A percentile compares a stretch with the other conserved stretches of the same genome.
Conservation (phyloP, 768 basidiomycete genomes). For the Amanita exitialis region DNA sequence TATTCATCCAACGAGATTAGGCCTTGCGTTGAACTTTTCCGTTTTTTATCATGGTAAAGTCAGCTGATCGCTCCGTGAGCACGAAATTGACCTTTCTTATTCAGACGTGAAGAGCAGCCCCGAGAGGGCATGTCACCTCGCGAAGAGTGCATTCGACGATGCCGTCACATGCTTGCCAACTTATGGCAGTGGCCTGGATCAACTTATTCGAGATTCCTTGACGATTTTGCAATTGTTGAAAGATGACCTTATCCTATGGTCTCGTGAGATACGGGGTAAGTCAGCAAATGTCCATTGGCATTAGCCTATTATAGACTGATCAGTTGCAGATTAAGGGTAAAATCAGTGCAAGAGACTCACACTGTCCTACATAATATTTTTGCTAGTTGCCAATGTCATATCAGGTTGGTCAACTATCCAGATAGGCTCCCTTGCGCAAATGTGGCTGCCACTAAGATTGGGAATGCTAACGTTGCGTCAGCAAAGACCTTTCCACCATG, state of each 20-base stretch:
- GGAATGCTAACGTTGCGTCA: conserved; percentile 96
- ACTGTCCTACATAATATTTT: neutral
- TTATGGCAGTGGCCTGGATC: conserved; percentile 25
- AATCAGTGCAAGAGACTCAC: neutral
- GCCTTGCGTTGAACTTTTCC: conserved; percentile 87
- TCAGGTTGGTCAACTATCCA: neutral
- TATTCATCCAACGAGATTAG: conserved; percentile 80
- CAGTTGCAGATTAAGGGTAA: neutral
- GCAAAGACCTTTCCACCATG: conserved; percentile 55
- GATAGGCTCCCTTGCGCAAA: conserved; percentile 46
- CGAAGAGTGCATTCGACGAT: conserved; percentile 89
- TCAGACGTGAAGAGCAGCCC: conserved; percentile 74
- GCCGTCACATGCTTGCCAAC: conserved; percentile 59
- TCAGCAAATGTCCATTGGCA: neutral
- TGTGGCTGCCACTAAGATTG: conserved; percentile 89
- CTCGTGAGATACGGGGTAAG: conserved; percentile 53
- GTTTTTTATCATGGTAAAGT: conserved; percentile 70
- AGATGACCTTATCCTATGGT: conserved; percentile 85
- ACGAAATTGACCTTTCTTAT: neutral
- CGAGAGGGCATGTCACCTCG: conserved; percentile 79
- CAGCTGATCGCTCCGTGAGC: neutral
- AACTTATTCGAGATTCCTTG: conserved; percentile 59
- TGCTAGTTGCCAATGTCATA: neutral
- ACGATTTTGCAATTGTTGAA: conserved; percentile 75
- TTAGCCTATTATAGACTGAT: neutral